Percentiles rank a stretch among this genome's conserved stretches.
These are phyloP conservation scores for Omphalotus guepiniiformis DNA, from an alignment of 768 basidiomycete genomes.

Conservation along the genomic window DNA sequence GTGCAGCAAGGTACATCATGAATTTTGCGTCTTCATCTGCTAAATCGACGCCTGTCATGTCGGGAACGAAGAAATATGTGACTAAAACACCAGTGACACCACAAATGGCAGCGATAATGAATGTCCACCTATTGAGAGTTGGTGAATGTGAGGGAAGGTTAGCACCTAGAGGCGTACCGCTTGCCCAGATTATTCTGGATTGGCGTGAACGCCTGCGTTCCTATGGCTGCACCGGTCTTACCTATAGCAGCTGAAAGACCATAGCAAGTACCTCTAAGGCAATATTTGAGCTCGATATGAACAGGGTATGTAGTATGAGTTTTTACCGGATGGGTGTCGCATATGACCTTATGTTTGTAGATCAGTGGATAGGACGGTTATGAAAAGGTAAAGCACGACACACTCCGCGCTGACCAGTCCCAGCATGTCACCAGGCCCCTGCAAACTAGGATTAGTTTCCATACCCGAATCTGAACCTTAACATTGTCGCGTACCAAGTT, in stretches of 20 bases:
- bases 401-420: constrained; percentile 65
- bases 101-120: constrained; percentile 66
- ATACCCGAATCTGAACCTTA: too few relatives aligned
- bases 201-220: constrained; percentile 67
- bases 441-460: background rate
- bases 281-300: background rate
- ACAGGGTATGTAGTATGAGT: background rate
- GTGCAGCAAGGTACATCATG: constrained; percentile 51
- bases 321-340: constrained; percentile 58
- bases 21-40: constrained; percentile 63
- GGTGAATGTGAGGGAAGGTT: background rate
- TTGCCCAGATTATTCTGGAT: constrained; percentile 67
- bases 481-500: constrained; percentile 42
- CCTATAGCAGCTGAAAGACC: constrained; percentile 66
- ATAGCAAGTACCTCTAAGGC: constrained; percentile 58
- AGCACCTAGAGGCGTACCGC: constrained; percentile 30
- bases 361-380: constrained; percentile 5
- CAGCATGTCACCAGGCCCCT: constrained; percentile 73
- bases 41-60: constrained; percentile 64
- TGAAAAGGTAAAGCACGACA: constrained; percentile 20
- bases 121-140: constrained; percentile 47
- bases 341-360: constrained; percentile 40
- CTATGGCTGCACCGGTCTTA: constrained; percentile 60
- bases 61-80: constrained; percentile 65
- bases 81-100: constrained; percentile 59